phyloP scores from a whole-genome alignment of 768 basidiomycete genomes.

The Termitomyces heimii region DNA sequence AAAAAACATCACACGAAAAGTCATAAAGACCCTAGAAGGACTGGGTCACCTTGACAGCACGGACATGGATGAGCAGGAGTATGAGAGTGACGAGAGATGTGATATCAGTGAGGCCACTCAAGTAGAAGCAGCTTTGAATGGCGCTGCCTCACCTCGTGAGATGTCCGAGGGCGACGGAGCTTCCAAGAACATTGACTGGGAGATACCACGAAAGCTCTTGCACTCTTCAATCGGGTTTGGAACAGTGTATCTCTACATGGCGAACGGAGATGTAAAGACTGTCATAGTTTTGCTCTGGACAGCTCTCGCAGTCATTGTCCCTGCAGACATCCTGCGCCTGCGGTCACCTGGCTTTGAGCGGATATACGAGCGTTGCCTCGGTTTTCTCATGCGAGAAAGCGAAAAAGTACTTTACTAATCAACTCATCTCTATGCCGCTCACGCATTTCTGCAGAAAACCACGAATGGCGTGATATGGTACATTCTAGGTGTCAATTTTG shows the following conservation, averaged over 20 bases:
- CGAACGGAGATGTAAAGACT: constrained; percentile 54
- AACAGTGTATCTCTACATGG: constrained; percentile 35
- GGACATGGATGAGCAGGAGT: constrained; percentile 26
- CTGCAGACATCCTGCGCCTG: constrained; percentile 74
- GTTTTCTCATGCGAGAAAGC: constrained; percentile 86
- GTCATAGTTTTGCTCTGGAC: constrained; percentile 61
- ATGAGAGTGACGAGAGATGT: constrained; percentile 21
- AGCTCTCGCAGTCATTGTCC: constrained; percentile 60
- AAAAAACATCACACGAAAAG: constrained; percentile 42
- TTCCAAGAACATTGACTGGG: constrained; percentile 63
- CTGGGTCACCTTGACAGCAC: constrained; percentile 34
- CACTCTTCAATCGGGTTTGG: constrained; percentile 78
- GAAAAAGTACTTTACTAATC: constrained; percentile 54
- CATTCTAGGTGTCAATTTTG: constrained; percentile 78
- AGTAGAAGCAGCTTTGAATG: constrained; percentile 16
- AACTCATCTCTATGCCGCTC: not conserved
- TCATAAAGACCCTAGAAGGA: constrained; percentile 42
- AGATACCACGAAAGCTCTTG: constrained; percentile 82
- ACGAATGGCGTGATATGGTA: constrained; percentile 92
- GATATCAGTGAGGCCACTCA: constrained; percentile 21
- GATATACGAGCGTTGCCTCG: constrained; percentile 64
- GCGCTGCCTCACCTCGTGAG: constrained; percentile 1
- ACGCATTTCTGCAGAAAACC: constrained; percentile 35
- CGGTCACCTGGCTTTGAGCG: constrained; percentile 57
- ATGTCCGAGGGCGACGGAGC: not conserved